phyloP scores from a whole-genome alignment of 345 rosid species.

The Streptanthus diversifolius region DNA sequence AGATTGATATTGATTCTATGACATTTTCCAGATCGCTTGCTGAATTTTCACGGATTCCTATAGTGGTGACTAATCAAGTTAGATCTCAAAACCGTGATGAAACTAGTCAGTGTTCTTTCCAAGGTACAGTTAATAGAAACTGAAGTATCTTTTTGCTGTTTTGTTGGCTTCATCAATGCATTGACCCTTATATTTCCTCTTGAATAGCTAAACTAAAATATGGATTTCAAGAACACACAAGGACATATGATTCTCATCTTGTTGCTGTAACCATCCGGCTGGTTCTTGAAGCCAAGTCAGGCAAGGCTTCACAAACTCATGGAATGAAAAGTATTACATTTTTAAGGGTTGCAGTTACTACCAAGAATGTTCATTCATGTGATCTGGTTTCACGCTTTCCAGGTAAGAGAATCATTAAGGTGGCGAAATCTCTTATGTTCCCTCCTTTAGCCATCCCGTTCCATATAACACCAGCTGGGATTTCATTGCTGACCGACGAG shows the following conservation, averaged over 20 bases:
- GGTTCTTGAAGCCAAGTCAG: slow-evolving; percentile 73
- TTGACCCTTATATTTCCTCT: background rate
- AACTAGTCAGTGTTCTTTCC: slow-evolving; percentile 53
- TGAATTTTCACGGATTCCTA: slow-evolving; percentile 73
- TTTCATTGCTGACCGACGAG: slow-evolving; percentile 52
- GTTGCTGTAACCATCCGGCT: slow-evolving; percentile 77
- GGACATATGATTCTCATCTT: slow-evolving; percentile 58
- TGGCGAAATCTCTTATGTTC: slow-evolving; percentile 81
- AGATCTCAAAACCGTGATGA: slow-evolving; percentile 59
- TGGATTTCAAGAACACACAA: slow-evolving; percentile 30
- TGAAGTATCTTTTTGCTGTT: background rate
- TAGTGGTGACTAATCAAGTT: slow-evolving; percentile 88
- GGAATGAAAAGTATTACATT: background rate
- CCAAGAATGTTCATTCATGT: slow-evolving; percentile 1
- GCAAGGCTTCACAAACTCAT: slow-evolving; percentile 29
- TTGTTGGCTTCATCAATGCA: background rate
- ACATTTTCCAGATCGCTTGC: slow-evolving; percentile 62
- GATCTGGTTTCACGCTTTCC: slow-evolving; percentile 20
- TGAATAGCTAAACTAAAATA: slow-evolving; percentile 42
- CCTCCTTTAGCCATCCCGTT: slow-evolving; percentile 78
- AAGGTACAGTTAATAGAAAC: slow-evolving; percentile 46
- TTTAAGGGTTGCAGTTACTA: background rate
- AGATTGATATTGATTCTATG: background rate
- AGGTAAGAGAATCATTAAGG: slow-evolving; percentile 74
- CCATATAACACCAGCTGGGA: slow-evolving; percentile 59